Conservation (phyloP, 768 basidiomycete genomes). For the Tylopilus intermedius region DNA sequence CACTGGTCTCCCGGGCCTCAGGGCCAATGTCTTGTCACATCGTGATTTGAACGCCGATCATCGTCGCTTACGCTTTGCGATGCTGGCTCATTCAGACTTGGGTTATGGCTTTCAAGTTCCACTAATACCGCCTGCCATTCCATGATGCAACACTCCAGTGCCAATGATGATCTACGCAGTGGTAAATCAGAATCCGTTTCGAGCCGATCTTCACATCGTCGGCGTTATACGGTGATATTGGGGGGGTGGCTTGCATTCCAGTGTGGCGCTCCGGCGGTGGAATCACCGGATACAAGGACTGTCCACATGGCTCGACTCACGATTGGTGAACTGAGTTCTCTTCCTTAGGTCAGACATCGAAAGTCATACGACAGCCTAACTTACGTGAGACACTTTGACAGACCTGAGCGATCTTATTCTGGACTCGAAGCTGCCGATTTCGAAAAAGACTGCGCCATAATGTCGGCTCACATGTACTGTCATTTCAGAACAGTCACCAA, state of each 20-base stretch:
- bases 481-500: neutral
- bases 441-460: neutral
- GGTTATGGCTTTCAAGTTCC: neutral
- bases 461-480: neutral
- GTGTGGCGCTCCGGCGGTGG: conserved; percentile 10
- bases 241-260: neutral
- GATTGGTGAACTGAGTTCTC: too few species aligned
- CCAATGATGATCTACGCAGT: conserved; percentile 9
- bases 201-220: neutral
- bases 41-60: neutral
- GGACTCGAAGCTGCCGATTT: neutral
- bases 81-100: neutral
- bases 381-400: neutral
- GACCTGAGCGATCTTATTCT: neutral
- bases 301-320: neutral
- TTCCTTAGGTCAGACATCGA: neutral
- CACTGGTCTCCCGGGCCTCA: neutral
- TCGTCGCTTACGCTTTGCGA: neutral
- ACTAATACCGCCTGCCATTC: neutral
- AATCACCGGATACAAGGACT: conserved; percentile 9
- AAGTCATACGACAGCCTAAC: neutral
- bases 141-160: neutral
- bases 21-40: neutral
- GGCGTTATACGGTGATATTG: conserved; percentile 8
- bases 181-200: conserved; percentile 10